phyloP scores from a whole-genome alignment of 129 eudicot species.

The Artemisia annua region DNA sequence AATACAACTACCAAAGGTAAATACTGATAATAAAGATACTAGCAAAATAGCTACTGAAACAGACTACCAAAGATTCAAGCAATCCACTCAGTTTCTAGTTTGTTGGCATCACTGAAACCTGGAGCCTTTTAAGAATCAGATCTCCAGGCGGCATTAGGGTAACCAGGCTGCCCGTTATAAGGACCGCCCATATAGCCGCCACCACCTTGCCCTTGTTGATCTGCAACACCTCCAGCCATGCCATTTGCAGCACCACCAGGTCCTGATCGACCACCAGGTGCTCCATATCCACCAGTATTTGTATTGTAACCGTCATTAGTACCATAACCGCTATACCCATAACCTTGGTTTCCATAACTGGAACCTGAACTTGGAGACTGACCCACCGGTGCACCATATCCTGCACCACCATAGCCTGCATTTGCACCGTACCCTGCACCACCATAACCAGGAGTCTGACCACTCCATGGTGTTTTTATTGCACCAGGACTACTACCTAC shows the following conservation, averaged over 20 bases:
- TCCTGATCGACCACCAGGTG: constrained; percentile 40
- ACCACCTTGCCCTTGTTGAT: constrained; percentile 41
- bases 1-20: constrained; percentile 30
- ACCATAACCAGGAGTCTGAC: constrained; percentile 54
- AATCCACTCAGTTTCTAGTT: constrained; percentile 38
- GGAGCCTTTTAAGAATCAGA: constrained; percentile 33
- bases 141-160: constrained; percentile 39
- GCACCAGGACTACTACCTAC: constrained; percentile 38
- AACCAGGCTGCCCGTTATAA: constrained; percentile 50
- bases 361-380: constrained; percentile 52
- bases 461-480: constrained; percentile 44
- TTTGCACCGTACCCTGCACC: constrained; percentile 33
- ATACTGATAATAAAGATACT: constrained; percentile 20
- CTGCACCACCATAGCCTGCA: constrained; percentile 37
- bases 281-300: constrained; percentile 41
- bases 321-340: constrained; percentile 47
- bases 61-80: constrained; percentile 39
- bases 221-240: constrained; percentile 36
- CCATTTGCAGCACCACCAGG: constrained; percentile 35
- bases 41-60: constrained; percentile 42
- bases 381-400: constrained; percentile 41
- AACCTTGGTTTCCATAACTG: constrained; percentile 53
- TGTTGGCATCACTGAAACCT: constrained; percentile 12
- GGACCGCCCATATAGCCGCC: constrained; percentile 39
- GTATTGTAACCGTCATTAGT: constrained; percentile 42